Percentiles rank a stretch among this genome's conserved stretches.
Evolutionary conservation across 495 filamentous ascomycete genomes (phyloP).

Genomic region (Annulohypoxylon nitens): DNA sequence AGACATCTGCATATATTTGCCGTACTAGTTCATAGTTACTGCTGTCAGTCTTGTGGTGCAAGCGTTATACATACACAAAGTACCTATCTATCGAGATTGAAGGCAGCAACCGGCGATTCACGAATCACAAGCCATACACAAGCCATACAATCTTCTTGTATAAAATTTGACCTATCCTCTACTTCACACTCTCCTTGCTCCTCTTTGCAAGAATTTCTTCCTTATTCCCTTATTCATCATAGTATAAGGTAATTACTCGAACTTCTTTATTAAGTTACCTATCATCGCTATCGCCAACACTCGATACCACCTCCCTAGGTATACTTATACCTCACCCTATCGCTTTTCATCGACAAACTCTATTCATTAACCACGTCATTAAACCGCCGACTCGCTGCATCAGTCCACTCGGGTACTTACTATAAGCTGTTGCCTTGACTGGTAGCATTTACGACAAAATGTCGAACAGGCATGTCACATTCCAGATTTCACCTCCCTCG

Average conservation of each 20-base stretch:
- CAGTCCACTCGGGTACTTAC: constrained; percentile 20
- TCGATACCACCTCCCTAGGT: constrained; percentile 2
- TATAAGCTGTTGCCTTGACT: constrained; percentile 14
- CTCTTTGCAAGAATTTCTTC: constrained; percentile 16
- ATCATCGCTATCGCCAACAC: neutral
- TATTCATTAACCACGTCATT: constrained; percentile 15
- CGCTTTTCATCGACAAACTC: constrained; percentile 2
- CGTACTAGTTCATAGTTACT: constrained; percentile 26
- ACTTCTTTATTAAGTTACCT: constrained; percentile 26
- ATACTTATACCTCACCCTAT: constrained; percentile 14
- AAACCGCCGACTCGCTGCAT: constrained; percentile 12
- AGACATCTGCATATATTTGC: constrained; percentile 45
- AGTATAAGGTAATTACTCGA: constrained; percentile 10
- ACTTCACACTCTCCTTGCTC: constrained; percentile 13
- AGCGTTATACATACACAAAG: constrained; percentile 44
- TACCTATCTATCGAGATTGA: constrained; percentile 27
- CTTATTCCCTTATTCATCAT: constrained; percentile 6
- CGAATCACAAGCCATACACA: constrained; percentile 36
- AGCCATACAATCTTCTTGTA: constrained; percentile 13
- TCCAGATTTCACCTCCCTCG: constrained; percentile 30
- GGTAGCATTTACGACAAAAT: constrained; percentile 28
- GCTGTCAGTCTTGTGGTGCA: constrained; percentile 40
- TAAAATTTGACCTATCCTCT: constrained; percentile 36
- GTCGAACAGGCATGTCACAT: constrained; percentile 45
- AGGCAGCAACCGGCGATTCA: constrained; percentile 40